A percentile compares a stretch with the other conserved stretches of the same genome.
phyloP scores from a whole-genome alignment of 371 early-diverging fungal species.

The Mortierella polycephala region DNA sequence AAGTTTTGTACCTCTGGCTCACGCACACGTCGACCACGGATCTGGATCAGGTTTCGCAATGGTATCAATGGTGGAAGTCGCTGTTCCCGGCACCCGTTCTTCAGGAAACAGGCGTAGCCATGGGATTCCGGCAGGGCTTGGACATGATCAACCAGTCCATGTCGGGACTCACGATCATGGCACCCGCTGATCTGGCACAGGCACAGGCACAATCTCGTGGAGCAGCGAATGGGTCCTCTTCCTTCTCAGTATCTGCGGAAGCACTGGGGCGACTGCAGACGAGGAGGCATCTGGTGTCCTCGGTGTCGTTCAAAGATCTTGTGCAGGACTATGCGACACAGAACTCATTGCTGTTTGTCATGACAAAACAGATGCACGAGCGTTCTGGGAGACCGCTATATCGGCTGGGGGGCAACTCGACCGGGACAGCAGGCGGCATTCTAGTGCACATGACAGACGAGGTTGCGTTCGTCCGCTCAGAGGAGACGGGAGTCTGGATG shows the following conservation, averaged over 20 bases:
- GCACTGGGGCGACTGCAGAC: conserved; percentile 33
- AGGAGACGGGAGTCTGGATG: conserved; percentile 42
- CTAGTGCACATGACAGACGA: conserved; percentile 52
- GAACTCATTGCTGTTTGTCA: conserved; percentile 57
- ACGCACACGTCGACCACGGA: conserved; percentile 60
- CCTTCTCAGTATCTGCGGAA: not conserved
- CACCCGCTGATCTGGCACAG: conserved; percentile 28
- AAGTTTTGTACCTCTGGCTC: conserved; percentile 77
- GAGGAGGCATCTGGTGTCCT: conserved; percentile 33
- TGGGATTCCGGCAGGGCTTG: conserved; percentile 72
- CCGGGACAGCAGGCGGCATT: conserved; percentile 45
- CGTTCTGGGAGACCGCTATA: conserved; percentile 60
- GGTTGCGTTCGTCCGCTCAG: conserved; percentile 45
- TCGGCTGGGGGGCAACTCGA: conserved; percentile 56
- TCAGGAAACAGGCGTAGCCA: conserved; percentile 44
- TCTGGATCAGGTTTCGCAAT: conserved; percentile 73
- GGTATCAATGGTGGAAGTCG: conserved; percentile 84
- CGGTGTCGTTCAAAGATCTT: conserved; percentile 59
- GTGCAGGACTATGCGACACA: conserved; percentile 58
- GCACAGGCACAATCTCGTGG: conserved; percentile 6
- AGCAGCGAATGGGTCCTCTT: conserved; percentile 4
- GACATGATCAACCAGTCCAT: conserved; percentile 73
- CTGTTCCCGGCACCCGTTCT: conserved; percentile 64
- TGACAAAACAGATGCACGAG: conserved; percentile 55
- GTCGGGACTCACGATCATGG: conserved; percentile 38